Conservation (phyloP, 768 basidiomycete species). For the Pholiota molesta region DNA sequence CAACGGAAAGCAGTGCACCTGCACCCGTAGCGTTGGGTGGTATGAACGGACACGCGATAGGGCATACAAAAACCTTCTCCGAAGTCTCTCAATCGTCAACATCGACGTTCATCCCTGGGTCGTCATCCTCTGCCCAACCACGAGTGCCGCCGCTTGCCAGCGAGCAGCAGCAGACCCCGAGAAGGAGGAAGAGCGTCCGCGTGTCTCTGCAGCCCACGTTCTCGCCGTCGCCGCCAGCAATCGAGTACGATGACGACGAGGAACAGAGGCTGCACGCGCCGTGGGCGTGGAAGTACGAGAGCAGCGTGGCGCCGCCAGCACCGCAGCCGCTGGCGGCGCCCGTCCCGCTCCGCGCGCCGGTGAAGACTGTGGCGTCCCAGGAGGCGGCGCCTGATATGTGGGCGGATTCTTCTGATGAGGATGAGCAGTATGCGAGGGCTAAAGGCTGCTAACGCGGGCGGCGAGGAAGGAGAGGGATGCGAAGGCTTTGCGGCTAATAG, state of each 20-base stretch:
- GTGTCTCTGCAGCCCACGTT: conserved; percentile 80
- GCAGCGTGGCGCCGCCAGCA: neutral
- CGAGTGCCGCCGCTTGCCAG: too few species aligned
- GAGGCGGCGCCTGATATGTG: conserved; percentile 37
- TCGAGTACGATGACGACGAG: conserved; percentile 51
- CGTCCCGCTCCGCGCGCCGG: conserved; percentile 7
- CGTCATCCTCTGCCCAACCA: neutral
- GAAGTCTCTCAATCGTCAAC: conserved; percentile 20
- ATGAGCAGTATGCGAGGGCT: conserved; percentile 66
- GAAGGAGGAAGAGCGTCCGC: conserved; percentile 71
- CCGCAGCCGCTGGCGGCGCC: conserved; percentile 8
- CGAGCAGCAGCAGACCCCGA: conserved; percentile 20
- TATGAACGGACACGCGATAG: conserved; percentile 19
- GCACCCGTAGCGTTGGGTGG: conserved; percentile 2
- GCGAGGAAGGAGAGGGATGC: conserved; percentile 42
- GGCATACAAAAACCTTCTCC: conserved; percentile 13
- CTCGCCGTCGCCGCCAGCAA: conserved; percentile 69
- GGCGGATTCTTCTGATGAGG: conserved; percentile 79
- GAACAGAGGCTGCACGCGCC: conserved; percentile 28
- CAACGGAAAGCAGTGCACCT: too few species aligned
- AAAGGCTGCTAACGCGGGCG: conserved; percentile 51
- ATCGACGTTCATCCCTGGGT: conserved; percentile 8
- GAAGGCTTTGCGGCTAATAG: conserved; percentile 17
- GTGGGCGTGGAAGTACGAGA: conserved; percentile 19
- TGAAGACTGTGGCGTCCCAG: conserved; percentile 3